Evolutionary conservation across 345 rosid genomes (phyloP).

Genomic region (Gynandropsis gynandra): DNA sequence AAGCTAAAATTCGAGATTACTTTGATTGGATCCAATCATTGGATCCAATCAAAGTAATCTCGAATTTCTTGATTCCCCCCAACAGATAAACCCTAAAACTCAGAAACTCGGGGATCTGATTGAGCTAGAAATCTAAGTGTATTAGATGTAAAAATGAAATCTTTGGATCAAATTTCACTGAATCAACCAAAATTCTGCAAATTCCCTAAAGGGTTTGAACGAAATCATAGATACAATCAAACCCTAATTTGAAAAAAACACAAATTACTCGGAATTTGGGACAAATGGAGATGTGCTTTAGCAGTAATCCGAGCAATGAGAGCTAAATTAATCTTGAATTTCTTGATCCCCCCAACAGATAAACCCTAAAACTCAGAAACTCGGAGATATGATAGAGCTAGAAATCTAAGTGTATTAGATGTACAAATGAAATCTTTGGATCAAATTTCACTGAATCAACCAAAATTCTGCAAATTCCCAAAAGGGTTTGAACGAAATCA

Average conservation of each 20-base stretch:
- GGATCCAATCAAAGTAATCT: background rate
- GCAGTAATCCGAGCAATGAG: too few relatives aligned
- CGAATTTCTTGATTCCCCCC: background rate
- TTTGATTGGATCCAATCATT: background rate
- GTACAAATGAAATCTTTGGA: too few relatives aligned
- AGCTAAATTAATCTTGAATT: constrained; percentile 1
- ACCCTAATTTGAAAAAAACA: too few relatives aligned
- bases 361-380: constrained; percentile 9
- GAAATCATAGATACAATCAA: background rate
- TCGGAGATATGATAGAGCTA: too few relatives aligned
- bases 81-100: constrained; percentile 3
- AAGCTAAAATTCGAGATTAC: background rate
- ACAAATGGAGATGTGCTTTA: background rate
- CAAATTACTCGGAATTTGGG: background rate
- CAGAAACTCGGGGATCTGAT: background rate
- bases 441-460: background rate
- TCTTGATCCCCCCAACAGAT: background rate
- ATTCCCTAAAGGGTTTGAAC: background rate
- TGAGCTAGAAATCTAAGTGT: too few relatives aligned
- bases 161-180: too few relatives aligned
- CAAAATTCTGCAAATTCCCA: background rate
- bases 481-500: background rate
- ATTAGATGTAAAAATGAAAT: too few relatives aligned
- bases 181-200: background rate
- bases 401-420: too few relatives aligned